Evolutionary conservation across 352 stramenopile species (phyloP), one percentile per base, ranked within the genome.

Genomic region (Phytophthora syringae): DNA sequence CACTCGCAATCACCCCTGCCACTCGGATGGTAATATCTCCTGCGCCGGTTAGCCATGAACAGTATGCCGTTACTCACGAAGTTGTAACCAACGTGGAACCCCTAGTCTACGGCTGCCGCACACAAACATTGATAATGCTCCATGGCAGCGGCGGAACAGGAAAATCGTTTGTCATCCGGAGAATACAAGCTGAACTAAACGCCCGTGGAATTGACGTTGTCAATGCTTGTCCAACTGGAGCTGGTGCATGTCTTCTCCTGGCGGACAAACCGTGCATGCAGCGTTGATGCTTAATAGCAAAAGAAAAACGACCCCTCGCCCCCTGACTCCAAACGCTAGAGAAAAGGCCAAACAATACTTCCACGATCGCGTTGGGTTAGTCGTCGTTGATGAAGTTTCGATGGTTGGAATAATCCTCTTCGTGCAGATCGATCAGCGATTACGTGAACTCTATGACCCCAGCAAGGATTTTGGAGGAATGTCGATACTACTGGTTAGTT

Each of bases 101-200:
- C 13, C 15, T 27, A 27, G 25, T 4, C 11, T 4, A 24, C n/a
- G 25, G 43, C 6, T 2, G 16, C 16, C 25, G 45, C 7, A 52
- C 21, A n/a, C 27, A 52, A 52, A n/a, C 45, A 4, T 18, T 52
- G 25, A 42, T 7, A 3, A 24, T 52, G 45, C 28, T 42, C 18
- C 25, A 40, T 27, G 45, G 25, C 10, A 40, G 25, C 16, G 45
- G 25, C 7, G 45, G 45, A n/a, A 52, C 45, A 0, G 45, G 45
- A 52, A 52, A 52, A 27, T 52, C 45, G 5, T 39, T 52, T 24
- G 45, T 52, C 7, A 40, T 52, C 16, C 25, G 27, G 2, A 13
- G 5, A 25, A 24, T 52, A 9, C 16, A n/a, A 15, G 28, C 13
- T 25, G 45, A 52, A 40, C 3, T 52, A n/a, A 2, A 52, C 3